These are phyloP conservation scores for Saccharomyces hybrid DNA, from an alignment of 1,139 yeast species.

Conservation along the genomic window DNA sequence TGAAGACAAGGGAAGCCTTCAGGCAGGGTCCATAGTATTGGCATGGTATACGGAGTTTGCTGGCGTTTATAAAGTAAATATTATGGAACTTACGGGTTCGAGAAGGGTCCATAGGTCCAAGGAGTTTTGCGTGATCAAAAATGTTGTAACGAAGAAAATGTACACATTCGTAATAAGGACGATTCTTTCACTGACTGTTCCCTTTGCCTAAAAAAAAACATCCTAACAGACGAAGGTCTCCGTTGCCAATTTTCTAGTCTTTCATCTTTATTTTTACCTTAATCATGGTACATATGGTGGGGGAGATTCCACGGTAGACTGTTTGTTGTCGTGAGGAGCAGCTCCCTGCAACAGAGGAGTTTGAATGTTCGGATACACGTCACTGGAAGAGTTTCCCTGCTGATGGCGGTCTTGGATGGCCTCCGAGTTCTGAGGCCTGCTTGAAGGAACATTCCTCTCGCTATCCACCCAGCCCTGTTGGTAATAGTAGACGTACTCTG, in stretches of 20 bases:
- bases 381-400: not conserved
- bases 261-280: not conserved
- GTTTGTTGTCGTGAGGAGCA: not conserved
- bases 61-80: too few species aligned
- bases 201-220: too few species aligned
- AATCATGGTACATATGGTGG: not conserved
- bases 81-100: too few species aligned
- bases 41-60: not conserved
- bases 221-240: too few species aligned
- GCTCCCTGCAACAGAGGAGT: not conserved
- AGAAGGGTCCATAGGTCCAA: too few species aligned
- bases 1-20: not conserved
- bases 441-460: slow-evolving; percentile 12
- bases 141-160: too few species aligned
- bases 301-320: not conserved
- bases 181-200: too few species aligned
- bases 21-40: not conserved
- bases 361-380: not conserved
- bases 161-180: too few species aligned
- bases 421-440: not conserved
- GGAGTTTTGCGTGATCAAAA: too few species aligned
- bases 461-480: slow-evolving; percentile 31
- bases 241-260: not conserved
- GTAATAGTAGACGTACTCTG: slow-evolving; percentile 22
- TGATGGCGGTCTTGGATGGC: not conserved